Conservation (phyloP, 140 eudicot species). For the Cichorium intybus region DNA sequence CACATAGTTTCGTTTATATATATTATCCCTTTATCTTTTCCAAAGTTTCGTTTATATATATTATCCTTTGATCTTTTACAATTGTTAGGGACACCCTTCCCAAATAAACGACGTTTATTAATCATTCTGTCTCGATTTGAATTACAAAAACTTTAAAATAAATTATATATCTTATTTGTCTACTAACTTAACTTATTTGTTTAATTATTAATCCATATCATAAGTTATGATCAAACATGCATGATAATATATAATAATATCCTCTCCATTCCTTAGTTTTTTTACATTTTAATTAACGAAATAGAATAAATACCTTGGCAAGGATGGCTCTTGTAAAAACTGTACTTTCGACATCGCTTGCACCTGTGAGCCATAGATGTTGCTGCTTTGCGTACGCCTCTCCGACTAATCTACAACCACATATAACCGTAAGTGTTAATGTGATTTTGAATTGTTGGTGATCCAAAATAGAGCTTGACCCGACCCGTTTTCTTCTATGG, state of each 20-base stretch:
- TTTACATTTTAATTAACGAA: too few relatives aligned
- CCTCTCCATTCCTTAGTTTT: too few relatives aligned
- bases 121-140: neutral
- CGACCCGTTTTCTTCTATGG: too few relatives aligned
- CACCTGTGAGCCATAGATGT: slow-evolving; percentile 71
- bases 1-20: neutral
- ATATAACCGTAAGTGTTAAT: neutral
- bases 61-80: neutral
- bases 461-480: neutral
- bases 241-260: too few relatives aligned
- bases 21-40: neutral
- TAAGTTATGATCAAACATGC: too few relatives aligned
- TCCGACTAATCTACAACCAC: slow-evolving; percentile 65
- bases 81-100: too few relatives aligned
- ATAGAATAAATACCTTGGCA: slow-evolving; percentile 69
- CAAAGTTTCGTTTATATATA: neutral
- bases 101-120: too few relatives aligned
- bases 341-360: slow-evolving; percentile 62
- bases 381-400: slow-evolving; percentile 57
- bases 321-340: slow-evolving; percentile 76
- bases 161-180: neutral
- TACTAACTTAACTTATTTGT: too few relatives aligned
- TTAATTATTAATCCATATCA: too few relatives aligned
- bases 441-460: neutral
- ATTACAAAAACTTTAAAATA: too few relatives aligned